Conservation (phyloP, 73 alveolate species). For the Paramecium caudatum region DNA sequence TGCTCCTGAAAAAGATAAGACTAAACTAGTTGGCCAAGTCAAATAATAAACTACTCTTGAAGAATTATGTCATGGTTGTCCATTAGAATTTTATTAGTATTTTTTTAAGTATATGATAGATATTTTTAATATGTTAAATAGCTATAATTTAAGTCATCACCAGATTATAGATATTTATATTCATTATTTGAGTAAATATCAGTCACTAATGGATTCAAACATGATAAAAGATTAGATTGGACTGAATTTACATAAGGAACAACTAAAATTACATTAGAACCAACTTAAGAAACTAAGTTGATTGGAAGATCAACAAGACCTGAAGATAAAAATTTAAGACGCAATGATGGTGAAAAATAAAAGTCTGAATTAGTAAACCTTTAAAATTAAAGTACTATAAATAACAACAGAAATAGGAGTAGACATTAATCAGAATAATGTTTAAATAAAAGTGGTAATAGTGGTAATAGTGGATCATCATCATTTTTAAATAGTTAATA, state of each 20-base stretch:
- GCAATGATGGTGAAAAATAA: background rate
- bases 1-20: conserved; percentile 90
- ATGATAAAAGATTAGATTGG: conserved; percentile 68
- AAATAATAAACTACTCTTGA: conserved; percentile 89
- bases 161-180: conserved; percentile 85
- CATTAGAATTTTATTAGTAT: conserved; percentile 63
- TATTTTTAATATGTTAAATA: conserved; percentile 78
- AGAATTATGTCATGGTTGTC: conserved; percentile 84
- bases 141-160: conserved; percentile 86
- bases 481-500: conserved; percentile 14
- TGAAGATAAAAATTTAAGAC: background rate
- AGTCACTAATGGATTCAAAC: background rate
- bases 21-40: conserved; percentile 88
- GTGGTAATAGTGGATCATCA: background rate
- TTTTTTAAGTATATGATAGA: background rate
- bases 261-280: conserved; percentile 3
- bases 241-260: conserved; percentile 35
- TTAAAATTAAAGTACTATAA: background rate
- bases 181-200: conserved; percentile 31
- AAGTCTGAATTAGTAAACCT: background rate
- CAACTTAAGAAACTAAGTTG: background rate
- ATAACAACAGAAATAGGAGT: conserved; percentile 41
- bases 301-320: background rate
- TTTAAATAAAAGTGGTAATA: background rate
- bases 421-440: conserved; percentile 58